phyloP scores from a whole-genome alignment of 805 yeast species.

The Tetrapisispora pingtungensis region DNA sequence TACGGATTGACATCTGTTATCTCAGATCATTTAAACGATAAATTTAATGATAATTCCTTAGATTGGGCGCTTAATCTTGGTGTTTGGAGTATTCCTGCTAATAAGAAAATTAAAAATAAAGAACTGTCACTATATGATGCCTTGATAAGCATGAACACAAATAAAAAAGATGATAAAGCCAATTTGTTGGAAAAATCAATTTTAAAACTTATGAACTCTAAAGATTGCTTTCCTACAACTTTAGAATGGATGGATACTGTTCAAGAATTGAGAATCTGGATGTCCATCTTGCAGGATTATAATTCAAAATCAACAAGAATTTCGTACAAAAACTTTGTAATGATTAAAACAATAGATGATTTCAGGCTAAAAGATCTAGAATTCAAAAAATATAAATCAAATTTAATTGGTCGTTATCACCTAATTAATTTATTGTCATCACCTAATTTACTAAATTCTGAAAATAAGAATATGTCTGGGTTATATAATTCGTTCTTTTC shows the following conservation, averaged over 20 bases:
- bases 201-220: slow-evolving; percentile 3
- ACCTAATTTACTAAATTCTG: background rate
- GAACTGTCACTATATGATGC: slow-evolving; percentile 43
- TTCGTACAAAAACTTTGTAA: slow-evolving; percentile 1
- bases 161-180: too few relatives aligned
- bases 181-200: slow-evolving; percentile 6
- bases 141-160: slow-evolving; percentile 34
- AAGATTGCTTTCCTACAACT: slow-evolving; percentile 5
- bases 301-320: background rate
- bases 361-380: slow-evolving; percentile 3
- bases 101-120: slow-evolving; percentile 30
- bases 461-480: background rate
- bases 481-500: background rate
- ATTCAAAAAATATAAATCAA: slow-evolving; percentile 9
- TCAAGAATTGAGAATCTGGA: slow-evolving; percentile 9
- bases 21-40: slow-evolving; percentile 10
- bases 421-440: slow-evolving; percentile 5
- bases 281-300: slow-evolving; percentile 2
- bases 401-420: slow-evolving; percentile 13
- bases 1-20: slow-evolving; percentile 42
- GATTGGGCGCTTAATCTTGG: slow-evolving; percentile 70
- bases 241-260: slow-evolving; percentile 18
- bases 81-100: slow-evolving; percentile 63
- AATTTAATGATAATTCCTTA: slow-evolving; percentile 28
- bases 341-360: slow-evolving; percentile 1